A percentile compares a stretch with the other conserved stretches of the same genome.
Evolutionary conservation across 2,329 filamentous ascomycete genomes (phyloP).

Genomic region (Colletotrichum gloeosporioides): DNA sequence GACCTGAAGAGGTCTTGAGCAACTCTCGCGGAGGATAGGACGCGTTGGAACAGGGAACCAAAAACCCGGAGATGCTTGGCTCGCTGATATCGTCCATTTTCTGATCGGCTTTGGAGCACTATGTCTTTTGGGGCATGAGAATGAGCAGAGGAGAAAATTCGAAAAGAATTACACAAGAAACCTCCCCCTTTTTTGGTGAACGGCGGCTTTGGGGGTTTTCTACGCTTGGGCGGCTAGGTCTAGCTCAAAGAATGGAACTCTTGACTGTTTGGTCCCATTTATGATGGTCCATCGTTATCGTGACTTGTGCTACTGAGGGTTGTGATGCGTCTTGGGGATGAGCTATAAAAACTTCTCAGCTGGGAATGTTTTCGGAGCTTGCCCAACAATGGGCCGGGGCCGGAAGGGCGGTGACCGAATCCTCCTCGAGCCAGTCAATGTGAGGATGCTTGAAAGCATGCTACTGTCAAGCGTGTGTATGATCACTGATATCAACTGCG

Average conservation of each 20-base stretch:
- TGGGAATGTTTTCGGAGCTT: fast-evolving
- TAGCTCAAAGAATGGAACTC: slow-evolving; percentile 22
- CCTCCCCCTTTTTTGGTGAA: slow-evolving; percentile 2
- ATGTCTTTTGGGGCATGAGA: slow-evolving; percentile 15
- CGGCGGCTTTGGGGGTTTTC: slow-evolving; percentile 13
- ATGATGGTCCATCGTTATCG: background rate
- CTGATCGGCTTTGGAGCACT: slow-evolving; percentile 15
- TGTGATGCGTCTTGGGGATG: background rate
- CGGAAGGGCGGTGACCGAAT: background rate
- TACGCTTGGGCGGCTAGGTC: slow-evolving; percentile 16
- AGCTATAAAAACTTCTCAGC: background rate
- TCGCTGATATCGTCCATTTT: slow-evolving; percentile 13
- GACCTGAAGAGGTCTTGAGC: background rate
- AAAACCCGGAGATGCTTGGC: slow-evolving; percentile 6
- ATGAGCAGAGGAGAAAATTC: slow-evolving; percentile 6
- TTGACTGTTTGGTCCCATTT: slow-evolving; percentile 20
- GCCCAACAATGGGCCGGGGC: background rate
- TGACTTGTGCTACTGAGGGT: background rate
- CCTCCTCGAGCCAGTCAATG: background rate
- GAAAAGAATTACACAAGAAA: background rate
- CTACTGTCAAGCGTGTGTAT: background rate
- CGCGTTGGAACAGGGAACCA: background rate
- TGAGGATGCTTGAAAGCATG: background rate
- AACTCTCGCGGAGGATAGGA: slow-evolving; percentile 8
- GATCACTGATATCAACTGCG: background rate